Percentiles rank a stretch among this genome's conserved stretches.
Evolutionary conservation across 176 grass and related monocot genomes (phyloP).

Genomic region (Elymus sibiricus): DNA sequence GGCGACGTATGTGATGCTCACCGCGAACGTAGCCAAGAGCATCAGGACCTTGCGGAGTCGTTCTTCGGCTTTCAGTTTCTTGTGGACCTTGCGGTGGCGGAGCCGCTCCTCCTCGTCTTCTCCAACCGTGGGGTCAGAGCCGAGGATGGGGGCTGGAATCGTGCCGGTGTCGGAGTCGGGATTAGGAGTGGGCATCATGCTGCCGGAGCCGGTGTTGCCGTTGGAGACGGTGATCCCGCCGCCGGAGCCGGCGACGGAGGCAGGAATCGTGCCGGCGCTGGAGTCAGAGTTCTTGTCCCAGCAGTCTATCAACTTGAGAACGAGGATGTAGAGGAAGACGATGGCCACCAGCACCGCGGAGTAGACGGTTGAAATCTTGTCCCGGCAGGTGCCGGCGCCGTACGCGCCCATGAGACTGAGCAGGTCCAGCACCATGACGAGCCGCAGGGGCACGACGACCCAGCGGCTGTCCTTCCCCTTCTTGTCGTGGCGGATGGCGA

Average conservation of each 20-base stretch:
- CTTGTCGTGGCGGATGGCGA: conserved; percentile 9
- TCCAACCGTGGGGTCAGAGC: no score
- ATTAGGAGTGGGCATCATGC: no score
- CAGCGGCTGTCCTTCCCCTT: background rate
- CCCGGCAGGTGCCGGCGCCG: background rate
- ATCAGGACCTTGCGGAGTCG: conserved; percentile 14
- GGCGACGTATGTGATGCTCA: conserved; percentile 27
- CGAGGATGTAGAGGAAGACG: background rate
- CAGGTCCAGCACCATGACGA: background rate
- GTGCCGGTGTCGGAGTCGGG: no score
- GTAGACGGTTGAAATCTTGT: background rate
- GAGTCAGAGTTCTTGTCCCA: background rate
- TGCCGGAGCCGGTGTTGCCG: no score
- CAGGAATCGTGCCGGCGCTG: no score
- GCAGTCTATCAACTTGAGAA: background rate
- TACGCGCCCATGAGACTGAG: conserved; percentile 21
- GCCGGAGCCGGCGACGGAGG: no score
- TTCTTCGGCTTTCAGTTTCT: background rate
- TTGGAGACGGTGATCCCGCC: no score
- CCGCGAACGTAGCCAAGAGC: conserved; percentile 18
- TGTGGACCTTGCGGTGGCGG: no score
- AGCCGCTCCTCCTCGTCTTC: no score
- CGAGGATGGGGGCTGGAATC: no score
- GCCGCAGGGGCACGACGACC: background rate
- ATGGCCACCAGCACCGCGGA: background rate